Percentiles rank a stretch among this genome's conserved stretches.
These are phyloP conservation scores for Aureobasidium sp. DNA, from an alignment of 2,329 filamentous ascomycete genomes.

Conservation along the genomic window DNA sequence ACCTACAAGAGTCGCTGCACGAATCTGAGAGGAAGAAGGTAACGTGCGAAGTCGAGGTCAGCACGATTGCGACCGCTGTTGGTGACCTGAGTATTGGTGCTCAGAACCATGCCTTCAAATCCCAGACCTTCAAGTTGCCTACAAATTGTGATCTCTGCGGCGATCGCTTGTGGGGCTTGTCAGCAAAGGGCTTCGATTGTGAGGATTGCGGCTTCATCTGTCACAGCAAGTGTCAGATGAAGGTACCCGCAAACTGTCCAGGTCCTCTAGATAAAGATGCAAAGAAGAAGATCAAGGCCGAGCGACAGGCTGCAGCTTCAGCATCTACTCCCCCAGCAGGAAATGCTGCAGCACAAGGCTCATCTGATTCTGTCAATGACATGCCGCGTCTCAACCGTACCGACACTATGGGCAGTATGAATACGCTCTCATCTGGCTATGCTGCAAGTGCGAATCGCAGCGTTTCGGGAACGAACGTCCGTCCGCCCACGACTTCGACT, in stretches of 20 bases:
- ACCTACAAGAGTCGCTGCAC: conserved; percentile 76
- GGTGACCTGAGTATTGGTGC: conserved; percentile 89
- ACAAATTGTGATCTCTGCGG: conserved; percentile 97
- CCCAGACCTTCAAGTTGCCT: conserved; percentile 98
- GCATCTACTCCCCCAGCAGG: conserved; percentile 24
- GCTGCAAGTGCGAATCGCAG: conserved; percentile 71
- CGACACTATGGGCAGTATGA: conserved; percentile 79
- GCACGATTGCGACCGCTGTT: conserved; percentile 79
- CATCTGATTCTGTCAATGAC: conserved; percentile 34
- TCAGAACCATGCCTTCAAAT: conserved; percentile 94
- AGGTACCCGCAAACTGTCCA: conserved; percentile 90
- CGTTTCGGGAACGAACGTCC: conserved; percentile 50
- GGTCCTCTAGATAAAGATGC: conserved; percentile 92
- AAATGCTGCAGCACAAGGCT: conserved; percentile 8
- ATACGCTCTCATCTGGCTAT: conserved; percentile 72
- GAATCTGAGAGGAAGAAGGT: conserved; percentile 74
- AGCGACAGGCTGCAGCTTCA: conserved; percentile 73
- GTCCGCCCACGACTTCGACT: conserved; percentile 35
- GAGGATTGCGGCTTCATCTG: conserved; percentile 96
- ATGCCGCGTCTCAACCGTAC: conserved; percentile 63
- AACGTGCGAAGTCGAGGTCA: conserved; percentile 85
- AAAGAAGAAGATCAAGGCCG: conserved; percentile 83
- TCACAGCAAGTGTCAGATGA: conserved; percentile 98
- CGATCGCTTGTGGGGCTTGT: conserved; percentile 93
- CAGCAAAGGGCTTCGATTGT: conserved; percentile 93